Percentiles rank a stretch among this genome's conserved stretches.
These are phyloP conservation scores for Anisodus acutangulus DNA, from an alignment of 257 asterid genomes.

Conservation along the genomic window DNA sequence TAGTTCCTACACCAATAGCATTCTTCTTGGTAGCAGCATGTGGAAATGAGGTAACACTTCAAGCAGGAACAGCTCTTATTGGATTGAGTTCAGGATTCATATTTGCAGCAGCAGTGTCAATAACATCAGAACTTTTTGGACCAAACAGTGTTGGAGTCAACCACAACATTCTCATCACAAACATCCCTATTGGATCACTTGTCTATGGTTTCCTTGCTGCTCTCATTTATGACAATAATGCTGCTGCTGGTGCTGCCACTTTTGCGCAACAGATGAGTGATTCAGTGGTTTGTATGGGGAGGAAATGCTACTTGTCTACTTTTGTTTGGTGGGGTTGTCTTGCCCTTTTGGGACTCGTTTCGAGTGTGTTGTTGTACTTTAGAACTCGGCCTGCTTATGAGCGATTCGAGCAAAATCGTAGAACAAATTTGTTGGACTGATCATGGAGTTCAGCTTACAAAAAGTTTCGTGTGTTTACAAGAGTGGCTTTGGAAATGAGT, in stretches of 20 bases:
- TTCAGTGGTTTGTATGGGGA: constrained; percentile 79
- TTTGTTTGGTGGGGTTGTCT: constrained; percentile 90
- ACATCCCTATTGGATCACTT: constrained; percentile 88
- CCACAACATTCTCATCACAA: constrained; percentile 89
- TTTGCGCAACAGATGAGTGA: constrained; percentile 34
- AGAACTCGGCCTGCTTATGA: constrained; percentile 71
- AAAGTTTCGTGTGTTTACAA: background rate
- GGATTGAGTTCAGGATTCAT: constrained; percentile 94
- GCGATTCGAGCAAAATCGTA: constrained; percentile 56
- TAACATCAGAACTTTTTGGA: constrained; percentile 92
- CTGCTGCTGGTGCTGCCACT: constrained; percentile 16
- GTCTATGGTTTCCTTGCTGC: constrained; percentile 82
- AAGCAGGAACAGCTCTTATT: constrained; percentile 75
- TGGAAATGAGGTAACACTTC: constrained; percentile 54
- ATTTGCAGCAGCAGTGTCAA: constrained; percentile 84
- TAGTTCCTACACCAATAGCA: constrained; percentile 74
- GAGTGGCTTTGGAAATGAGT: too few species aligned
- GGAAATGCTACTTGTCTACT: constrained; percentile 65
- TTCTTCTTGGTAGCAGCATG: constrained; percentile 56
- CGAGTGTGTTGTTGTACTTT: constrained; percentile 64
- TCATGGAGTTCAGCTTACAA: background rate
- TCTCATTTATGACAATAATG: constrained; percentile 61
- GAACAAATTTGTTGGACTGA: constrained; percentile 36
- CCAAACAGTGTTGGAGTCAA: constrained; percentile 76
- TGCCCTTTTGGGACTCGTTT: constrained; percentile 67